Percentiles rank a stretch among this genome's conserved stretches.
These are phyloP conservation scores for Mortierella sp. DNA, from an alignment of 371 early-diverging fungal species.

Conservation along the genomic window DNA sequence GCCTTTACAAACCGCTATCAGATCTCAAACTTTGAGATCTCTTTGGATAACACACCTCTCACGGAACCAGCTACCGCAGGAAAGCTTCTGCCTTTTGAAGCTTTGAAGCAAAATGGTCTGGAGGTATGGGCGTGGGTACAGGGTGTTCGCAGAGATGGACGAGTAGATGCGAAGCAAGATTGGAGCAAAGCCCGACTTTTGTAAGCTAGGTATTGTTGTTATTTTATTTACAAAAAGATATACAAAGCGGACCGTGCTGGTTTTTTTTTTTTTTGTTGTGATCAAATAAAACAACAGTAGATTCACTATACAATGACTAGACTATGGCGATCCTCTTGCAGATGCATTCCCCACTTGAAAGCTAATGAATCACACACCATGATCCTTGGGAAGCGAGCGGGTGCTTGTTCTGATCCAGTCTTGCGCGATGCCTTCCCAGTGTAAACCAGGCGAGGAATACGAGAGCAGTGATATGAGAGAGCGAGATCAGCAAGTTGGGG, in stretches of 20 bases:
- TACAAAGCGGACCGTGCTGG: not conserved
- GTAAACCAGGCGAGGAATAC: conserved; percentile 29
- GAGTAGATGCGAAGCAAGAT: conserved; percentile 20
- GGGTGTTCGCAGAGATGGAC: conserved; percentile 42
- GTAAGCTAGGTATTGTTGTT: not conserved
- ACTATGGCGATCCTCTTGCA: conserved; percentile 32
- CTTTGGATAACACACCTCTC: not conserved
- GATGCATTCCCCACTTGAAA: conserved; percentile 38
- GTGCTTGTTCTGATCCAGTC: not conserved
- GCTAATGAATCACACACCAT: conserved; percentile 40
- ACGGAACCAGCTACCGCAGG: not conserved
- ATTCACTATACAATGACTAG: conserved; percentile 19
- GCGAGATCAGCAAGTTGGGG: conserved; percentile 35
- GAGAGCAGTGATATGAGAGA: conserved; percentile 34
- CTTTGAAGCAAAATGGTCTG: not conserved
- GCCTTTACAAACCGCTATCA: conserved; percentile 36
- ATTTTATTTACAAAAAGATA: conserved; percentile 9
- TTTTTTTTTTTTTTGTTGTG: not conserved
- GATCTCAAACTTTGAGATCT: conserved; percentile 25
- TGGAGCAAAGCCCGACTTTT: conserved; percentile 26
- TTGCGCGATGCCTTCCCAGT: not conserved
- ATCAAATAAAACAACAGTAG: not conserved
- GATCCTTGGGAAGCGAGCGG: conserved; percentile 23
- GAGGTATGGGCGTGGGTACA: conserved; percentile 44
- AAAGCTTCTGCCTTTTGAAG: not conserved